A percentile compares a stretch with the other conserved stretches of the same genome.
These are phyloP conservation scores for Mycena capillaripes DNA, from an alignment of 768 basidiomycete species.

Conservation along the genomic window DNA sequence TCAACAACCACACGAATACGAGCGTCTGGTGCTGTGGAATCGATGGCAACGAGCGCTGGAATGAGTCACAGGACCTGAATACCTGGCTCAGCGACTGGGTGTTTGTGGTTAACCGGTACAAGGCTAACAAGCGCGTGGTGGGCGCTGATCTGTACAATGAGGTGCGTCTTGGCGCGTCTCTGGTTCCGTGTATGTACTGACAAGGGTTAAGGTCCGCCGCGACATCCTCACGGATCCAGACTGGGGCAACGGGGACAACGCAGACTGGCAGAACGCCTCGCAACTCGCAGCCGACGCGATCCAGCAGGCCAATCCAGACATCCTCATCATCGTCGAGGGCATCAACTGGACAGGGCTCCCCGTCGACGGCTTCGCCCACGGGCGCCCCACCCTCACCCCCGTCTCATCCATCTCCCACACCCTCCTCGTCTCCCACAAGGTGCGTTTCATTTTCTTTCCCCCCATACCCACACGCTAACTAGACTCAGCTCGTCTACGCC, in stretches of 20 bases:
- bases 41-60: constrained; percentile 37
- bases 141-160: constrained; percentile 31
- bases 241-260: constrained; percentile 29
- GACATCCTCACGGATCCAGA: constrained; percentile 28
- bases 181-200: background rate
- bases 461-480: too few species aligned
- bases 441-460: background rate
- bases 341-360: constrained; percentile 38
- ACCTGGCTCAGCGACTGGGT: constrained; percentile 33
- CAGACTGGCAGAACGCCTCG: constrained; percentile 34
- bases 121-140: constrained; percentile 24
- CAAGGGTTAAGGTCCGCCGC: constrained; percentile 25
- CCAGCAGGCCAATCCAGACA: constrained; percentile 27
- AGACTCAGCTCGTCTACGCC: constrained; percentile 29
- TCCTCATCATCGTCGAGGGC: constrained; percentile 36
- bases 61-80: constrained; percentile 27
- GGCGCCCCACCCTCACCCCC: constrained; percentile 32
- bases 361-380: constrained; percentile 34
- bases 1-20: constrained; percentile 33
- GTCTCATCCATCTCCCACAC: constrained; percentile 31
- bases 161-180: background rate
- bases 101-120: constrained; percentile 29
- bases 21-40: constrained; percentile 34
- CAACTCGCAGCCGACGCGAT: constrained; percentile 29
- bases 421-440: constrained; percentile 28